Base-by-base conservation (phyloP, 371 early-diverging fungal species). In the Apophysomyces trapeziformis region DNA sequence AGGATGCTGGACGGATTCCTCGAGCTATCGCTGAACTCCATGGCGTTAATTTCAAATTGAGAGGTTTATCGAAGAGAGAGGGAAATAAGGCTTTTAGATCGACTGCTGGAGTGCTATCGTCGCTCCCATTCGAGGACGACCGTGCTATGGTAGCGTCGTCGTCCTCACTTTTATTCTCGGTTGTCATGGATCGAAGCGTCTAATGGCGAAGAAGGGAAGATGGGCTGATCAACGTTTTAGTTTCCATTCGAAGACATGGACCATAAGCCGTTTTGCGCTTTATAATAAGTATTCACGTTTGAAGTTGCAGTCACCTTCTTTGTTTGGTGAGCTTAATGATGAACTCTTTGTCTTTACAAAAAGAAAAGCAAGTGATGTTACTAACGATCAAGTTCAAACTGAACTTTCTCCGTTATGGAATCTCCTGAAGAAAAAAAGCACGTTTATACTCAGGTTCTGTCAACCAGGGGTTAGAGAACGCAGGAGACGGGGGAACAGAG, bases 221-320 rank as follows among this genome's bases (percentile, higher is more conserved):
- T 45, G 46, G 16, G 46, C 13, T 45, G 46, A 12, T 45, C 46
- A 45, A 45, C 46, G 0, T 45, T 7, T 45, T 45, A 16, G 16
- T 45, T 45, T 45, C 46, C 46, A 45, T 45, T 45, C 13, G n/a
- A 45, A 45, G 46, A 45, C 16, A 45, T 45, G 46, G 26, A 45
- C 46, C 46, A 45, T 45, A 45, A 13, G 46, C 46, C 26, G 26
- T 26, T 26, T 26, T 45, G 16, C 46, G 46, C 46, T 45, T 43
- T 45, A 45, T 45, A 45, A 45, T 45, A n/a, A 45, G 46, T 16
- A 45, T 16, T 16, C 26, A 26, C 26, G 26, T 26, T 26, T 26
- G 26, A 26, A 16, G 12, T 16, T 45, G 16, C 46, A 45, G 46
- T 45, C 46, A 45, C 46, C 46, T 45, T 16, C 45, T 45, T 16